Base-by-base conservation (phyloP, 495 filamentous ascomycete species). In the Lophiotrema nucula region DNA sequence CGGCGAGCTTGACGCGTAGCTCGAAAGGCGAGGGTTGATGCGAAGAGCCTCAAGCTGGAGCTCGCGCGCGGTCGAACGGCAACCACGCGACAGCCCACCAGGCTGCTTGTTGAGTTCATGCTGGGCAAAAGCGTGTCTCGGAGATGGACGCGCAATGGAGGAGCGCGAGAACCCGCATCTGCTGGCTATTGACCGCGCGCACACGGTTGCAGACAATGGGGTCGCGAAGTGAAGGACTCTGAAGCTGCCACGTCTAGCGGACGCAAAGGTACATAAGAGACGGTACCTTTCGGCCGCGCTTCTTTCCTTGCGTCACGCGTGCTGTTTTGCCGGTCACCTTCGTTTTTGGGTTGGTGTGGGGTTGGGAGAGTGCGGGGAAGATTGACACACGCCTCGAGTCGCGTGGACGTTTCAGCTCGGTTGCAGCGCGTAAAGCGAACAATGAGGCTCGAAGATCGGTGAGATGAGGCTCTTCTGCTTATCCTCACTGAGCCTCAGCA, bases 111-210 rank as follows among this genome's bases (percentile, higher is more conserved):
- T 49, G 61, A 39, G 45, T 50, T 64, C 61, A 64, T 59, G 37
- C 26, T 60, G 50, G 50, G 33, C 28, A 12, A 23, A 22, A 24
- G 39, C 27, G 47, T 50, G 53, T 47, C 60, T 53, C 46, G 41
- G 35, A 58, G 39, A 24, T 45, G 46, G 33, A 13, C 47, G 53
- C 24, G 53, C 42, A 16, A 38, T 46, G 55, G 42, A 21, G 37
- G 24, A 45, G 4, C 23, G n/a, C 27, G 58, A 25, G 25, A 45
- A 52, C 52, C 58, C 53, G 60, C 60, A 63, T 64, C 61, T 64
- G 53, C 60, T 56, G 46, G 39, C 47, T 2, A 43, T 19, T 2
- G 10, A 10, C 24, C 12, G 49, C 27, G 44, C 31, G n/a, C 41
- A 21, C 54, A 47, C 41, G 16, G 48, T 1, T 33, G 52, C 37